Evolutionary conservation across 805 yeast species (phyloP).

Genomic region (Nematodospora valgi): DNA sequence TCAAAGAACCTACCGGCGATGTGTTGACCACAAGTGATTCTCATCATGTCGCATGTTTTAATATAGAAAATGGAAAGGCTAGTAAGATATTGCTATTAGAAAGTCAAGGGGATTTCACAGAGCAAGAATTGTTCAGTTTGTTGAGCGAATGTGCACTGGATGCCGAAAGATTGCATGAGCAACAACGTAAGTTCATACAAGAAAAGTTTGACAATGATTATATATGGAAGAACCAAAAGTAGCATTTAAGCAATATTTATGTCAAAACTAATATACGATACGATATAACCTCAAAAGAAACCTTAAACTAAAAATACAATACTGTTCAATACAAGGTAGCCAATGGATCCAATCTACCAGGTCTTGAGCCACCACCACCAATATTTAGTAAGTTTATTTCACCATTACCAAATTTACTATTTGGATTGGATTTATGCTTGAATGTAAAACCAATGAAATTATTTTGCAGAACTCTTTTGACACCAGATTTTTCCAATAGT

Average conservation of each 20-base stretch:
- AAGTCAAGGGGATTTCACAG: constrained; percentile 66
- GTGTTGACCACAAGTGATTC: constrained; percentile 47
- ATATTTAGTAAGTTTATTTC: constrained; percentile 35
- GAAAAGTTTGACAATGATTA: constrained; percentile 51
- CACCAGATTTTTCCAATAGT: constrained; percentile 53
- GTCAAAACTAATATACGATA: no score
- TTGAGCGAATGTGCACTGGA: constrained; percentile 51
- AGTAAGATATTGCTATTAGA: constrained; percentile 64
- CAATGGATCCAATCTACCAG: constrained; percentile 37
- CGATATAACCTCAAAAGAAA: no score
- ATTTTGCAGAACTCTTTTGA: constrained; percentile 35
- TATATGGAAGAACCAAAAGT: constrained; percentile 45
- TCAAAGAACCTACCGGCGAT: constrained; percentile 44
- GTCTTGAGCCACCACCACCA: constrained; percentile 11
- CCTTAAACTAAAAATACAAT: not conserved
- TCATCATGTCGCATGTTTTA: constrained; percentile 64
- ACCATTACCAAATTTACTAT: constrained; percentile 40
- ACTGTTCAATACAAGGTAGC: constrained; percentile 36
- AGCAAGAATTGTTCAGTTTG: constrained; percentile 48
- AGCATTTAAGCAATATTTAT: no score
- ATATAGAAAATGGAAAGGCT: constrained; percentile 47
- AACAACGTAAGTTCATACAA: constrained; percentile 45
- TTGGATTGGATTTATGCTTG: constrained; percentile 71
- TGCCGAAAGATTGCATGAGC: constrained; percentile 42
- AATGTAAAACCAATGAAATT: constrained; percentile 94